Conservation (phyloP, 164 flowering plant genomes). For the Magnolia officinalis region DNA sequence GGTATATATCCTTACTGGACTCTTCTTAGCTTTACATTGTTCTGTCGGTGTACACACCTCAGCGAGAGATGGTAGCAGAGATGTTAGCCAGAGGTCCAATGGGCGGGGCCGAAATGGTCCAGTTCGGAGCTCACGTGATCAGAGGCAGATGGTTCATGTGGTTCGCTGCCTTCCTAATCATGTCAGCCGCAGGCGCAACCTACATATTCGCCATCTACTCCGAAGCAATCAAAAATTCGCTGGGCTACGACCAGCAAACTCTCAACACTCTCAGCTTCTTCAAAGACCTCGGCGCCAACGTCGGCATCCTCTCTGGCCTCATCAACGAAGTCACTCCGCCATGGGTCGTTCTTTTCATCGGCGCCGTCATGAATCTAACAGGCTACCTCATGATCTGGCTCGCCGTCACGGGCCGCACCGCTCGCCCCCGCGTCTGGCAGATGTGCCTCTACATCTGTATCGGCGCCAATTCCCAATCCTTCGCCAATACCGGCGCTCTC, state of each 20-base stretch:
- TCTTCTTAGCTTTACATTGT: too few species aligned
- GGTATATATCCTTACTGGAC: too few species aligned
- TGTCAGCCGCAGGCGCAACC: conserved; percentile 57
- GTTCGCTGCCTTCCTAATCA: conserved; percentile 52
- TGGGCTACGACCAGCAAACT: conserved; percentile 66
- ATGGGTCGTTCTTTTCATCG: conserved; percentile 53
- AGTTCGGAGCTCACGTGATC: neutral
- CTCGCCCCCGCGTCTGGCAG: conserved; percentile 48
- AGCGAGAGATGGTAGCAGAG: neutral
- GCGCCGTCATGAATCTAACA: conserved; percentile 44
- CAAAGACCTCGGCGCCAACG: conserved; percentile 70
- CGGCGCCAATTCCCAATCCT: conserved; percentile 56
- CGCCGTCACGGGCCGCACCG: conserved; percentile 34
- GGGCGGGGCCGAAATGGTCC: neutral
- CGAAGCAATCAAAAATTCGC: conserved; percentile 33
- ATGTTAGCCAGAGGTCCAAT: neutral
- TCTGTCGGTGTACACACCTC: too few species aligned
- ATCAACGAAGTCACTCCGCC: conserved; percentile 59
- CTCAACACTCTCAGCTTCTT: conserved; percentile 59
- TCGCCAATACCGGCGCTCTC: conserved; percentile 55
- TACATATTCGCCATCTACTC: conserved; percentile 72
- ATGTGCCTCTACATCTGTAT: conserved; percentile 58
- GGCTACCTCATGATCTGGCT: conserved; percentile 70
- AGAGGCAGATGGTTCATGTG: conserved; percentile 64
- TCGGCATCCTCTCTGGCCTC: conserved; percentile 58